Base-by-base conservation (phyloP, 2,329 filamentous ascomycete genomes). In the Fusarium austroafricanum region DNA sequence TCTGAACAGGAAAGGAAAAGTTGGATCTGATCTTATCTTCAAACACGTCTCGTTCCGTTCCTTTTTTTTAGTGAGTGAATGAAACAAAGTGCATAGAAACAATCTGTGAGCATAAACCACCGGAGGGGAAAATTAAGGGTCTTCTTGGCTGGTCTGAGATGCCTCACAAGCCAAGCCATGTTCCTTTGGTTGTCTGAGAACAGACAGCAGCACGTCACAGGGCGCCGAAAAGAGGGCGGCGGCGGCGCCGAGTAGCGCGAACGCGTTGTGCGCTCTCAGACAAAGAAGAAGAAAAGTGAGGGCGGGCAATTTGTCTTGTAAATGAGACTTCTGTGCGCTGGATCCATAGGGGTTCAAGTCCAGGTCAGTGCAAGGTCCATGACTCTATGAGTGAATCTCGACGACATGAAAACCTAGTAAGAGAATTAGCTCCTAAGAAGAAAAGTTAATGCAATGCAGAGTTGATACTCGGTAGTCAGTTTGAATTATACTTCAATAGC, bases 1-100 rank as follows among this genome's bases (percentile, higher is more conserved):
- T 60, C 38, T 51, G 59, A 60, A 53, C 47, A 39, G 51, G 56
- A 66, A 70, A 33, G 57, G 52, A 71, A 70, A 71, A 68, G 66
- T 61, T 64, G 53, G 42, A 54, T 58, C 21, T 59, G 54, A 33
- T 61, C 31, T 61, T 66, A 31, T 31, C 29, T 12, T 31, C 52
- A 67, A 68, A 70, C 53, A 70, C 42, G 20, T 57, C 38, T 31
- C 35, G 46, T 47, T 57, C 39, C 68, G 59, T 61, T 61, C 42
- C 39, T 70, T 61, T 61, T 61, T 23, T 44, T 55, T 45, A 40
- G 61, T 60, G 46, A 40, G 61, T 60, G 46, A 65, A 53, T 44
- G 33, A 61, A 61, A 63, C 39, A 23, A 51, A 42, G 43, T 39
- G 55, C 55, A 71, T 62, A 54, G 58, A 67, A 44, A 23, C 43